Evolutionary conservation across 495 filamentous ascomycete genomes (phyloP).

Genomic region (Margaritispora aquatica): DNA sequence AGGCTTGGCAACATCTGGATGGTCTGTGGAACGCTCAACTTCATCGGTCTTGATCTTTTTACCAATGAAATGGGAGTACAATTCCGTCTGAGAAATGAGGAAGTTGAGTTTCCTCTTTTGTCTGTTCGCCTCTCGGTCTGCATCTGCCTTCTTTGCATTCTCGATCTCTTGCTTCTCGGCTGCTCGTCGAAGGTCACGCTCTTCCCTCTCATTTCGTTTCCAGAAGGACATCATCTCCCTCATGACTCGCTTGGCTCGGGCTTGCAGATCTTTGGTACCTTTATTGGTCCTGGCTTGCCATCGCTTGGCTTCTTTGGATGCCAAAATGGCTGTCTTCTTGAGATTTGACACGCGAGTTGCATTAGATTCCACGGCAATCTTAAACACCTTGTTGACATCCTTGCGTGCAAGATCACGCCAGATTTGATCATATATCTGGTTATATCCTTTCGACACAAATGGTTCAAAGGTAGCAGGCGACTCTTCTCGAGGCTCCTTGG

Average conservation of each 20-base stretch:
- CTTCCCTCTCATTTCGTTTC: conserved; percentile 97
- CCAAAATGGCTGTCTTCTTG: conserved; percentile 94
- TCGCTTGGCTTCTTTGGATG: conserved; percentile 91
- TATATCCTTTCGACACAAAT: conserved; percentile 86
- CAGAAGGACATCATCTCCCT: conserved; percentile 99
- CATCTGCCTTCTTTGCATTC: conserved; percentile 92
- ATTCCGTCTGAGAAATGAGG: conserved; percentile 95
- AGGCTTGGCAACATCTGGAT: conserved; percentile 53
- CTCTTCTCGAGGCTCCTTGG: conserved; percentile 46
- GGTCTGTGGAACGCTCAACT: conserved; percentile 80
- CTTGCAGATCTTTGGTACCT: conserved; percentile 94
- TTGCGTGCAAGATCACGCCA: conserved; percentile 92
- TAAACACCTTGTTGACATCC: conserved; percentile 85
- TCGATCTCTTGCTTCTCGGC: conserved; percentile 96
- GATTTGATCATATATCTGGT: conserved; percentile 97
- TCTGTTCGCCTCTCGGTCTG: conserved; percentile 91
- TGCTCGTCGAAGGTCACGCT: conserved; percentile 86
- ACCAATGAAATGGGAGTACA: conserved; percentile 99
- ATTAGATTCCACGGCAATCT: conserved; percentile 76
- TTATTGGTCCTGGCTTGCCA: conserved; percentile 99
- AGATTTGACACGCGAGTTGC: conserved; percentile 83
- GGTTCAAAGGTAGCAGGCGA: conserved; percentile 49
- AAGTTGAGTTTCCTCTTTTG: conserved; percentile 99
- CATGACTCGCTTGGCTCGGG: conserved; percentile 95
- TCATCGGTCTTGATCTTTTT: conserved; percentile 98